These are phyloP conservation scores for Clitoria ternatea DNA, from an alignment of 306 rosid species.

Conservation along the genomic window DNA sequence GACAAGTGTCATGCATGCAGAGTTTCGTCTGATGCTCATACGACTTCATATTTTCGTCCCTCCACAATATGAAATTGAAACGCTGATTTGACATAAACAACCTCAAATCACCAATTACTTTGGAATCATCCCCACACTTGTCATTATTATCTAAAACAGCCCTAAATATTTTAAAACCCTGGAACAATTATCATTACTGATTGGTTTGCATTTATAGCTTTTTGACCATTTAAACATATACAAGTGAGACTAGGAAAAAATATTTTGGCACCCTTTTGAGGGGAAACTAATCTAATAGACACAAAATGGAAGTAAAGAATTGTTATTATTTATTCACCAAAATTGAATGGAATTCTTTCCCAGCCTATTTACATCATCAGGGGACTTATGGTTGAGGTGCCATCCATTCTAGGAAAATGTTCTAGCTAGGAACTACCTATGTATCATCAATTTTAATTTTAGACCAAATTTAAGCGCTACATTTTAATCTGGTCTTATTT, in stretches of 20 bases:
- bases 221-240: not conserved
- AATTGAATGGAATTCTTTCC: not conserved
- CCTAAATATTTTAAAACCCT: too few relatives aligned
- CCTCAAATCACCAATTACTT: too few relatives aligned
- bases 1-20: too few relatives aligned
- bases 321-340: not conserved
- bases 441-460: not conserved
- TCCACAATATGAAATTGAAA: too few relatives aligned
- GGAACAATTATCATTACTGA: too few relatives aligned
- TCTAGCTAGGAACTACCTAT: conserved; percentile 20
- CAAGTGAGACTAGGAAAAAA: not conserved
- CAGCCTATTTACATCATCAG: conserved; percentile 2
- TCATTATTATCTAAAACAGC: too few relatives aligned
- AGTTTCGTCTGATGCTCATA: too few relatives aligned
- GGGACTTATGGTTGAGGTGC: not conserved
- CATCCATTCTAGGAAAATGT: not conserved
- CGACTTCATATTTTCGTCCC: too few relatives aligned
- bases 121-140: too few relatives aligned
- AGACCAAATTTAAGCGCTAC: conserved; percentile 17
- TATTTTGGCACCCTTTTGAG: not conserved
- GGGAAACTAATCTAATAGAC: too few relatives aligned
- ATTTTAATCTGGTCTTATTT: conserved; percentile 41
- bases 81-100: too few relatives aligned
- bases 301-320: not conserved
- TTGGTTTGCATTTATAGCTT: too few relatives aligned